These are phyloP conservation scores for Kockovaella imperatae DNA, from an alignment of 768 basidiomycete species.

Conservation along the genomic window DNA sequence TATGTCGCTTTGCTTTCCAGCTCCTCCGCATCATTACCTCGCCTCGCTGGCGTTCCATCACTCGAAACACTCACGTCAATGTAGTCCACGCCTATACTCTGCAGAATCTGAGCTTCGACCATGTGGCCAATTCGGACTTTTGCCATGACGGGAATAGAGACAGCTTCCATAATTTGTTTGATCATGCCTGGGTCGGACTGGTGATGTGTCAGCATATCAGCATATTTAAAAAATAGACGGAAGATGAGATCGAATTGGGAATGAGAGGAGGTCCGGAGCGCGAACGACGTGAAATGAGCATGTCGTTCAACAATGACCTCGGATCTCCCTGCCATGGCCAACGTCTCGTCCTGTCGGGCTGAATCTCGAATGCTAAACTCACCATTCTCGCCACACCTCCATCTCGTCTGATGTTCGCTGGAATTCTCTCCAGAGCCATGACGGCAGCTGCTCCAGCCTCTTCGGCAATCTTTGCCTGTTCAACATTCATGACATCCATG, in stretches of 20 bases:
- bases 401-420: slow-evolving; percentile 67
- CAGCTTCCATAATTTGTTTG: slow-evolving; percentile 87
- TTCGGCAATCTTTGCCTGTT: slow-evolving; percentile 82
- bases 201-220: slow-evolving; percentile 29
- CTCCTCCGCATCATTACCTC: neutral
- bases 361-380: slow-evolving; percentile 26
- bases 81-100: slow-evolving; percentile 91
- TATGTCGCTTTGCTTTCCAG: neutral
- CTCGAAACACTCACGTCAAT: slow-evolving; percentile 38
- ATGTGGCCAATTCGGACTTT: slow-evolving; percentile 94
- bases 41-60: neutral
- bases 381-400: slow-evolving; percentile 98
- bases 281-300: no score
- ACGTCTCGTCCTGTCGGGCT: neutral
- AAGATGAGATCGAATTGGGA: neutral
- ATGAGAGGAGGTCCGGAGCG: no score
- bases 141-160: slow-evolving; percentile 89
- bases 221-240: neutral
- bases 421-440: slow-evolving; percentile 52
- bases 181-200: slow-evolving; percentile 91
- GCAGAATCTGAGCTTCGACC: slow-evolving; percentile 95
- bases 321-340: no score
- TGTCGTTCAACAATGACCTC: no score
- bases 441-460: slow-evolving; percentile 96
- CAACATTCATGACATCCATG: slow-evolving; percentile 68